A percentile compares a stretch with the other conserved stretches of the same genome.
These are phyloP conservation scores for Populus euphratica DNA, from an alignment of 345 rosid species.

Conservation along the genomic window DNA sequence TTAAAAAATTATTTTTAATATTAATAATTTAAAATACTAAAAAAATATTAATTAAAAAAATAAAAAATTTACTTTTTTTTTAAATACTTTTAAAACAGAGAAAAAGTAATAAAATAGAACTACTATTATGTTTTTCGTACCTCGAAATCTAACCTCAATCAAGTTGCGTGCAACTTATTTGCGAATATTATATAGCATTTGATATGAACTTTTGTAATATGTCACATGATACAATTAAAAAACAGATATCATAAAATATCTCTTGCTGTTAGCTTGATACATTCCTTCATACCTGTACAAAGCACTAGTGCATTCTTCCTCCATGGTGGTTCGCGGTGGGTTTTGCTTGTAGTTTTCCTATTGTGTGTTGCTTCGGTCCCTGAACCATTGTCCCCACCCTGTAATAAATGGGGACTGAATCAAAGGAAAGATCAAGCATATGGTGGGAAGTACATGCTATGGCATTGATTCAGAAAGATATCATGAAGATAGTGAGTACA, in stretches of 20 bases:
- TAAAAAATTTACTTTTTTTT: too few species aligned
- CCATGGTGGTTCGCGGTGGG: neutral
- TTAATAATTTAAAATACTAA: too few species aligned
- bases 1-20: too few species aligned
- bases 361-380: neutral
- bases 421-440: neutral
- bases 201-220: neutral
- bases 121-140: too few species aligned
- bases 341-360: neutral
- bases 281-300: neutral
- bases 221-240: neutral
- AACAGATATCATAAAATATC: neutral
- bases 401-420: neutral
- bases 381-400: neutral
- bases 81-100: too few species aligned
- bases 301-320: neutral
- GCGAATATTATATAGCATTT: neutral
- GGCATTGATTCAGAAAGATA: neutral
- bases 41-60: too few species aligned
- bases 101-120: neutral
- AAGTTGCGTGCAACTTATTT: neutral
- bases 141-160: too few species aligned
- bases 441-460: neutral
- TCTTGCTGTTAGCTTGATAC: neutral
- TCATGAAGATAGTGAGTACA: slow-evolving; percentile 6